Percentiles rank a stretch among this genome's conserved stretches.
These are phyloP conservation scores for Phalaenopsis equestris DNA, from an alignment of 106 monocot genomes.

Conservation along the genomic window DNA sequence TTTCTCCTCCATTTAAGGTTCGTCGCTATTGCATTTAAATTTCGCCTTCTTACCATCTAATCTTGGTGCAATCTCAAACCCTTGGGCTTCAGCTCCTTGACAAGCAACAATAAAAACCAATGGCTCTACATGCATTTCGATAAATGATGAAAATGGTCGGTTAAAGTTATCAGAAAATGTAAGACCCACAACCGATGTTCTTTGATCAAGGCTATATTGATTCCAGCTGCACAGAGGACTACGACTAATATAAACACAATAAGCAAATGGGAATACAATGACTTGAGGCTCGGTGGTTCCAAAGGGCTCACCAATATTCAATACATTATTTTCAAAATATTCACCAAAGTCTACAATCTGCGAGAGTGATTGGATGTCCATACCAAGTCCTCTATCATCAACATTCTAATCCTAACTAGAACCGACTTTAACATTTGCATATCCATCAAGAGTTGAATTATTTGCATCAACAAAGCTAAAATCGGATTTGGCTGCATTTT, in stretches of 20 bases:
- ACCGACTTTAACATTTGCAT: slow-evolving; percentile 25
- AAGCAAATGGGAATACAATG: slow-evolving; percentile 31
- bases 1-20: neutral
- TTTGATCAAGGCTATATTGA: slow-evolving; percentile 48
- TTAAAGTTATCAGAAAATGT: slow-evolving; percentile 49
- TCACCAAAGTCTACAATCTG: slow-evolving; percentile 85
- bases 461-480: slow-evolving; percentile 30
- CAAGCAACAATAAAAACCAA: neutral
- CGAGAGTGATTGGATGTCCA: slow-evolving; percentile 65
- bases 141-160: slow-evolving; percentile 17
- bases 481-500: slow-evolving; percentile 31
- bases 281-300: slow-evolving; percentile 80
- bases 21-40: neutral
- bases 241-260: slow-evolving; percentile 46
- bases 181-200: slow-evolving; percentile 39
- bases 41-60: neutral
- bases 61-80: neutral
- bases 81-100: neutral
- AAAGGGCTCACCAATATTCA: slow-evolving; percentile 84
- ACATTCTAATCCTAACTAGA: slow-evolving; percentile 59
- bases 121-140: slow-evolving; percentile 6
- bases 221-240: slow-evolving; percentile 32
- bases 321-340: slow-evolving; percentile 70
- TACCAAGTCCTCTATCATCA: slow-evolving; percentile 43
- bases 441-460: slow-evolving; percentile 24